phyloP scores from a whole-genome alignment of 2,329 filamentous ascomycete species.

The Epichloe baconii region DNA sequence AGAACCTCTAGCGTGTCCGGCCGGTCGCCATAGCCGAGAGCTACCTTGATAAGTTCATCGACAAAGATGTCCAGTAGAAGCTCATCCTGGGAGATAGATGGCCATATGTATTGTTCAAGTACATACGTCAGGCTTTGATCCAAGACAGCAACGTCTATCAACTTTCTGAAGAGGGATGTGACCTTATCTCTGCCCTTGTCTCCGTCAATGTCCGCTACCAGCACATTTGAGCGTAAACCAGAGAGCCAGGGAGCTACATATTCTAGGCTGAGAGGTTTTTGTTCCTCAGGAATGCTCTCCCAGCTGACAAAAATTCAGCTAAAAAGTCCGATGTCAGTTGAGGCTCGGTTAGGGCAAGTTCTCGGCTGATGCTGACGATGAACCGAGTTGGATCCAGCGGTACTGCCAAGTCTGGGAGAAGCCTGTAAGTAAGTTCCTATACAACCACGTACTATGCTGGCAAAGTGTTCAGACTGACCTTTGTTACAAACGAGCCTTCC shows the following conservation, averaged over 20 bases:
- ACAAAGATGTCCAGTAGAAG: conserved; percentile 52
- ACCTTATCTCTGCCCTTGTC: conserved; percentile 56
- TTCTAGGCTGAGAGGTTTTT: conserved; percentile 51
- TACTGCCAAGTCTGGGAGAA: conserved; percentile 41
- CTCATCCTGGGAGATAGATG: conserved; percentile 50
- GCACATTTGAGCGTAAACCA: conserved; percentile 44
- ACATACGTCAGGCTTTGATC: conserved; percentile 46
- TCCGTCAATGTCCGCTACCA: conserved; percentile 46
- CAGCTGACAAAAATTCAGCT: conserved; percentile 64
- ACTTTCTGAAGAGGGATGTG: conserved; percentile 48
- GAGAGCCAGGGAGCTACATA: conserved; percentile 61
- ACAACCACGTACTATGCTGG: too few species aligned
- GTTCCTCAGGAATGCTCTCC: conserved; percentile 55
- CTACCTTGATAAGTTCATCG: conserved; percentile 53
- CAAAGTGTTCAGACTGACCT: conserved; percentile 27
- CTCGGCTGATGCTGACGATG: conserved; percentile 51
- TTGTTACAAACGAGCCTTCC: conserved; percentile 48
- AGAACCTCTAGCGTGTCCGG: conserved; percentile 47
- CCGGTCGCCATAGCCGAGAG: conserved; percentile 41
- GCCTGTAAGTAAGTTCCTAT: background rate
- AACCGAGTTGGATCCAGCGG: conserved; percentile 51
- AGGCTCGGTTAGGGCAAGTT: conserved; percentile 49
- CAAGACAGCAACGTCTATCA: conserved; percentile 51
- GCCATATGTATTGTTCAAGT: conserved; percentile 55
- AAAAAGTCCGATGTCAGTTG: conserved; percentile 56